These are phyloP conservation scores for Quercus cerris DNA, from an alignment of 306 rosid genomes.

Conservation along the genomic window DNA sequence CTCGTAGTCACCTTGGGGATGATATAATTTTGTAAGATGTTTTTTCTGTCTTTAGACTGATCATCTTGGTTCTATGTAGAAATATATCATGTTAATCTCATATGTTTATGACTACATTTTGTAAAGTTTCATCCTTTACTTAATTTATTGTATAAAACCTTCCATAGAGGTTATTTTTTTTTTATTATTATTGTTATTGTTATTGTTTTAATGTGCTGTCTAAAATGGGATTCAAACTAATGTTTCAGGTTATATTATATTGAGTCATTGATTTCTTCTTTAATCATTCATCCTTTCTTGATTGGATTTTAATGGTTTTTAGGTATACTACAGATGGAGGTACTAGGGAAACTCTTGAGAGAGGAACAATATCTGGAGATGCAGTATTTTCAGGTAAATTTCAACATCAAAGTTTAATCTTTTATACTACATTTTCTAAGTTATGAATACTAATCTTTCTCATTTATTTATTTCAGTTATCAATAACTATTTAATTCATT, in stretches of 20 bases:
- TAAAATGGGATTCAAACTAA: not conserved
- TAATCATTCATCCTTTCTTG: constrained; percentile 5
- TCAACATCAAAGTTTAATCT: constrained; percentile 8
- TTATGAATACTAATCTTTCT: constrained; percentile 4
- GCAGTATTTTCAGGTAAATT: constrained; percentile 68
- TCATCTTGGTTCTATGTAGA: constrained; percentile 9
- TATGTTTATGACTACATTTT: not conserved
- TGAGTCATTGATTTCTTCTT: not conserved
- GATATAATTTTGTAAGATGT: constrained; percentile 69
- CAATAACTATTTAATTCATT: not conserved
- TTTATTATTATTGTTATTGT: too few species aligned
- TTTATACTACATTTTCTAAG: not conserved
- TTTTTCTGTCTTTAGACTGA: constrained; percentile 29
- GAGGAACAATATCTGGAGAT: constrained; percentile 86
- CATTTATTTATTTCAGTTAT: not conserved
- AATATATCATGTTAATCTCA: not conserved
- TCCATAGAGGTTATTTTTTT: not conserved
- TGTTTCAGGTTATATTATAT: too few species aligned
- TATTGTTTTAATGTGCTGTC: too few species aligned
- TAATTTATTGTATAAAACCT: not conserved
- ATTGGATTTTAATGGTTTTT: constrained; percentile 8
- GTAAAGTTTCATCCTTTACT: not conserved
- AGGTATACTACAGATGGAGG: constrained; percentile 99
- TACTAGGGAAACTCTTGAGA: constrained; percentile 66
- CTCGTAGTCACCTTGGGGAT: constrained; percentile 73